A percentile compares a stretch with the other conserved stretches of the same genome.
phyloP scores from a whole-genome alignment of 139 green algal genomes.

The Chloropicon primus region DNA sequence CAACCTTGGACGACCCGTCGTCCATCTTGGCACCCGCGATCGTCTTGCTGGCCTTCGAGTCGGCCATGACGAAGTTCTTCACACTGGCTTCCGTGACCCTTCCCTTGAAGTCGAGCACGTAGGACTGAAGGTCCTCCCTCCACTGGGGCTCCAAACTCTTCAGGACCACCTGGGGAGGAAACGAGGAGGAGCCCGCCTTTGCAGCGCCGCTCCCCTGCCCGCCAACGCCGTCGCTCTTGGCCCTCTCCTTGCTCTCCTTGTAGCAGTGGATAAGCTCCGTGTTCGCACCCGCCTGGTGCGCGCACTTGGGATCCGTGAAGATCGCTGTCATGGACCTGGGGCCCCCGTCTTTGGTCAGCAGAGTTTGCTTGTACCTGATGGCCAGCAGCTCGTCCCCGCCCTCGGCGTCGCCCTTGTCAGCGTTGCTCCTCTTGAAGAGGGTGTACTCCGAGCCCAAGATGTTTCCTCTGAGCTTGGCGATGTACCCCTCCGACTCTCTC shows the following conservation, averaged over 20 bases:
- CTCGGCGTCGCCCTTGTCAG: neutral
- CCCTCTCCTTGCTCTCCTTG: neutral
- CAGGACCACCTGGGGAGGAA: neutral
- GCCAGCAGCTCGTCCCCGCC: neutral
- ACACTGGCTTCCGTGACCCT: conserved; percentile 4
- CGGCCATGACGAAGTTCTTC: conserved; percentile 7
- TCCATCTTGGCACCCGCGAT: neutral
- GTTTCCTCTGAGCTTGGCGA: neutral
- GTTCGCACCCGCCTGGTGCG: neutral
- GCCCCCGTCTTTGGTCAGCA: conserved; percentile 1
- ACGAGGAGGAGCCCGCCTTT: neutral
- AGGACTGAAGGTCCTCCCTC: neutral
- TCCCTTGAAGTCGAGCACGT: conserved; percentile 5
- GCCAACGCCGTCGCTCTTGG: too few relatives aligned
- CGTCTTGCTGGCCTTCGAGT: neutral
- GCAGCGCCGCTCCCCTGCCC: too few relatives aligned
- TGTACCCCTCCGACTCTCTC: conserved; percentile 1
- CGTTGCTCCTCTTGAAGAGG: neutral
- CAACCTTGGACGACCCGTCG: neutral
- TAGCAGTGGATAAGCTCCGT: neutral
- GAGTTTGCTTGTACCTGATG: conserved; percentile 9
- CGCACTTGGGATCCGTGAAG: neutral
- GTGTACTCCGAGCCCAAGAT: neutral
- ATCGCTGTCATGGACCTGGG: conserved; percentile 1
- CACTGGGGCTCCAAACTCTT: neutral